Evolutionary conservation across 129 eudicot genomes (phyloP), one percentile per base, ranked within the genome.

Genomic region (Tagetes erecta): DNA sequence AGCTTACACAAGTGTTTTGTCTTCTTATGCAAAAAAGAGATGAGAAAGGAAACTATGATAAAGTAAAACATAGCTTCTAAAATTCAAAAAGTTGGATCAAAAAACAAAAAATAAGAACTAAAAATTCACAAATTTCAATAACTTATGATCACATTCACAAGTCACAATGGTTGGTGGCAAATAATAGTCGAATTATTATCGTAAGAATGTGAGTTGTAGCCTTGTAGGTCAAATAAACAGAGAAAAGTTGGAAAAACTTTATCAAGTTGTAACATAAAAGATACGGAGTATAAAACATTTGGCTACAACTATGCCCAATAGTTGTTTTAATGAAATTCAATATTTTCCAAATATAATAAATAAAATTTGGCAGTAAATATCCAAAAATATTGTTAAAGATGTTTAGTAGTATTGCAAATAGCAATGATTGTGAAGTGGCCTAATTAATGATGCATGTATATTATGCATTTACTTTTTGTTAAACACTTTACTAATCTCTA

Each of bases 361-460:
- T 3, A 27, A 42, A 42, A 2, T 35, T 20, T 6, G 36, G 50
- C 34, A 36, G 13, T 10, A n/a, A 1, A n/a, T 39, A 39, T 45
- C 8, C 20, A 30, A 45, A 47, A 6, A 35, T 3, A 34, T 49
- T 69, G 75, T 70, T 36, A 70, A 70, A 70, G 35, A 36, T 50
- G 36, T 51, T 52, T 71, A 20, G 65, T 52, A 51, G 75, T 57
- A n/a, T 57, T 38, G 64, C 63, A 30, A 56, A 56, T 27, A n/a
- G 63, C 65, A 71, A 53, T 71, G 75, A 53, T 52, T 49, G 39
- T 38, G 42, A 71, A 37, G 64, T 71, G 50, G 39, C 44, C 11
- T 71, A 38, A 38, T 71, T 50, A 20, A 20, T 20, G 27, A 20
- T 20, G 27, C 27, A 53, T 71, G 39, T 51, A 8, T 71, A 70